Base-by-base conservation (phyloP, 768 basidiomycete species). In the Tylopilus cervinicoccineus region DNA sequence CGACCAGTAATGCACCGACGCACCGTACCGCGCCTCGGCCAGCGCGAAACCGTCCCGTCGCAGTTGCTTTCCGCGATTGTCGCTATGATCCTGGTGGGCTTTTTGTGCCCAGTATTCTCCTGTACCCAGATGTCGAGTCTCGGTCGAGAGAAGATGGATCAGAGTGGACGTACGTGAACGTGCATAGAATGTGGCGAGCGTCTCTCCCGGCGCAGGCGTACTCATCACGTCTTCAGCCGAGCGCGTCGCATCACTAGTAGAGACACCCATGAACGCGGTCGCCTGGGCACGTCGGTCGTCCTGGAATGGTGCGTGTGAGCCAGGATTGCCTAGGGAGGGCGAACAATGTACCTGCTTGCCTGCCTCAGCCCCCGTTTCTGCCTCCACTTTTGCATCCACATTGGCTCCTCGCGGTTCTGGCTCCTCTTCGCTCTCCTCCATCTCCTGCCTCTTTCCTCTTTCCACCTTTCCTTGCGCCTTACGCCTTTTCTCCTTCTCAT, bases 171-270 rank as follows among this genome's bases (percentile, higher is more conserved):
- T 63, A 86, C 88, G 79, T 16, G 86, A 83, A 8, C 91, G 80
- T 6, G 85, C 81, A 57, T 92, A 94, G 63, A 94, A 94, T 66
- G 76, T 75, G 0, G 89, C 84, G 8, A 93, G 68, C 0, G 86
- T 87, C 65, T 95, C 93, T 11, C 90, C 89, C 0, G 90, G 89
- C 4, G 86, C 71, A 0, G 93, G 93, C 0, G 90, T 93, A 56
- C 84, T 86, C 23, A 86, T 61, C 1, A 78, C 65, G 50, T 93
- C 89, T 59, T 92, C 90, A 0, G 77, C 71, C 1, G 85, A 79
- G 5, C 82, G 74, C 2, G 64, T 51, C 6, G 73, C 67, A 19
- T 72, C 70, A 46, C 81, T 81, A 44, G 78, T 80, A 8, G 82
- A 66, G 0, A 83, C 82, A 5, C 83, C 86, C 76, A 89, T 77